Conservation (phyloP, 495 filamentous ascomycete species). For the Aspergillus sclerotiicarbonarius region DNA sequence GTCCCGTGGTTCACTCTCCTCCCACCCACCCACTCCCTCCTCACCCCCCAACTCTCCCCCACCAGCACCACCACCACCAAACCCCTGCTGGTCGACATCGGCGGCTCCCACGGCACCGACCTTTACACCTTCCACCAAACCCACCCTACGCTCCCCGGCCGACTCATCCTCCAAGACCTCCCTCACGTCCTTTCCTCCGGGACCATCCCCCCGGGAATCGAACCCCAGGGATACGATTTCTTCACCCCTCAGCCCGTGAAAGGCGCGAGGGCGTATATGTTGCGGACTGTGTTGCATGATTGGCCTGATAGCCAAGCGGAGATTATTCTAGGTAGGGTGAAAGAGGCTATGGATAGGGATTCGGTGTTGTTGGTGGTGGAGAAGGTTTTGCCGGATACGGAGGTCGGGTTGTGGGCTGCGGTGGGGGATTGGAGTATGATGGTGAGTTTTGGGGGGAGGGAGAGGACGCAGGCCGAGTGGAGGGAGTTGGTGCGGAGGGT, state of each 20-base stretch:
- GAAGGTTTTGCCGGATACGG: constrained; percentile 16
- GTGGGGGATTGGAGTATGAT: constrained; percentile 44
- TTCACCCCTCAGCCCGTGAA: constrained; percentile 48
- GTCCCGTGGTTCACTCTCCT: constrained; percentile 23
- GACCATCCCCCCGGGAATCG: constrained; percentile 13
- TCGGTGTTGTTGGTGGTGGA: constrained; percentile 49
- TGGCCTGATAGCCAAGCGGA: constrained; percentile 43
- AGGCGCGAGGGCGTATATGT: constrained; percentile 29
- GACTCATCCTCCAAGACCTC: not conserved
- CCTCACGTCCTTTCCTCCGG: not conserved
- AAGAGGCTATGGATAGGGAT: constrained; percentile 38
- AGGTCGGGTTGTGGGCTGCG: constrained; percentile 9
- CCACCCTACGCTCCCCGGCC: not conserved
- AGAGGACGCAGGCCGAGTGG: constrained; percentile 31
- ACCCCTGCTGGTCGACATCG: constrained; percentile 6
- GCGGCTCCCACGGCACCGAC: not conserved
- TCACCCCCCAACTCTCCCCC: not conserved
- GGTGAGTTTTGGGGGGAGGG: constrained; percentile 26
- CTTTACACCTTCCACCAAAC: not conserved
- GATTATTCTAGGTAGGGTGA: constrained; percentile 39
- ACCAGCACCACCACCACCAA: no score
- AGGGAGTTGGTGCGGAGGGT: constrained; percentile 31
- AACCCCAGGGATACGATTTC: constrained; percentile 44
- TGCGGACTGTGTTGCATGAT: constrained; percentile 48
- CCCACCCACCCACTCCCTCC: not conserved